Evolutionary conservation across 164 flowering plant species (phyloP).

Genomic region (Sextonia rubra): DNA sequence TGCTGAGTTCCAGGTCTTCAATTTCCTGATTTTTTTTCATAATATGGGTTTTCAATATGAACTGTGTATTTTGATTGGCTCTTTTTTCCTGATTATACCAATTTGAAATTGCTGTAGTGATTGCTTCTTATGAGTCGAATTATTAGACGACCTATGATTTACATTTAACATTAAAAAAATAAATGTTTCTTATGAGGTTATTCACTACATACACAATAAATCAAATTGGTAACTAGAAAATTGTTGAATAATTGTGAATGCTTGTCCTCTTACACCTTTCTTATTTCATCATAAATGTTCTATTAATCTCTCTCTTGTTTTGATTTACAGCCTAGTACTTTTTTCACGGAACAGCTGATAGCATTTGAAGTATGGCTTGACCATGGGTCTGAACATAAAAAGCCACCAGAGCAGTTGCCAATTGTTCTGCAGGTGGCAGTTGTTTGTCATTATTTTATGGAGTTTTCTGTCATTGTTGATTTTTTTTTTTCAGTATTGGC

Average conservation of each 20-base stretch:
- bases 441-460: not conserved
- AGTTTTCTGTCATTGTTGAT: not conserved
- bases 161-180: too few species aligned
- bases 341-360: conserved; percentile 88
- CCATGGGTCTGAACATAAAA: conserved; percentile 89
- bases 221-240: not conserved
- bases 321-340: conserved; percentile 80
- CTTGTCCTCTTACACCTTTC: not conserved
- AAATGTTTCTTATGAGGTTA: not conserved
- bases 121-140: not conserved
- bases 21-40: not conserved
- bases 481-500: not conserved
- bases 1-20: conserved; percentile 79
- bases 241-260: not conserved
- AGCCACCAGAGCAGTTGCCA: conserved; percentile 96
- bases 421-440: conserved; percentile 85
- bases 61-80: too few species aligned
- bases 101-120: not conserved
- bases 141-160: too few species aligned
- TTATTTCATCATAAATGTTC: not conserved
- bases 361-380: conserved; percentile 99
- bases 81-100: not conserved
- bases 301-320: not conserved
- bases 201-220: not conserved
- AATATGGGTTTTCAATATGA: not conserved